phyloP scores from a whole-genome alignment of 441 rosid genomes.

The Croton laevigatus region DNA sequence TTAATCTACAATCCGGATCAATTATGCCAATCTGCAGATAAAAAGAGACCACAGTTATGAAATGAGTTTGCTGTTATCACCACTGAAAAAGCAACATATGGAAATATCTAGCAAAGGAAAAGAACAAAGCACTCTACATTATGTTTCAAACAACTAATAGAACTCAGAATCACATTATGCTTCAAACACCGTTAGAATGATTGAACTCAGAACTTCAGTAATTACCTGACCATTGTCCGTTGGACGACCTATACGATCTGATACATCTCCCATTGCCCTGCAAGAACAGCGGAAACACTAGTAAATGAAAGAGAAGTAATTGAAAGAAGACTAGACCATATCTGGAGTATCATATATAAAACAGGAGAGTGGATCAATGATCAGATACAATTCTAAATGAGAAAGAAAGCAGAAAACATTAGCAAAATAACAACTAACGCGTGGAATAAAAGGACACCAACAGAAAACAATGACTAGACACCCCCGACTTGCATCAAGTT shows the following conservation, averaged over 20 bases:
- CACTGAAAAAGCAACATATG: not conserved
- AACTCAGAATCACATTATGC: not conserved
- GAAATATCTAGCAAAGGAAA: not conserved
- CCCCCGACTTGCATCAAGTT: not conserved
- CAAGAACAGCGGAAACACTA: constrained; percentile 16
- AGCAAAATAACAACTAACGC: not conserved
- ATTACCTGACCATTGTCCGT: constrained; percentile 97
- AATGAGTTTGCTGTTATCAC: not conserved
- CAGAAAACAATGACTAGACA: not conserved
- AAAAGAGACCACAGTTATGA: not conserved
- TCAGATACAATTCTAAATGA: not conserved
- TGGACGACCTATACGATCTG: constrained; percentile 94
- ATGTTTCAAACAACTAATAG: not conserved
- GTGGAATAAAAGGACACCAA: not conserved
- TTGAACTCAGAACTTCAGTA: not conserved
- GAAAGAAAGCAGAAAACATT: not conserved
- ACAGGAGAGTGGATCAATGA: not conserved
- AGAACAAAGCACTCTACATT: not conserved
- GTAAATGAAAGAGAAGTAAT: constrained; percentile 14
- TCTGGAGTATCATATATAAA: not conserved
- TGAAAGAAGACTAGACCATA: constrained; percentile 13
- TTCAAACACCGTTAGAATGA: not conserved
- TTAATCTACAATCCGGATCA: constrained; percentile 94
- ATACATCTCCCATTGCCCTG: constrained; percentile 99
- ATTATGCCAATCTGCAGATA: constrained; percentile 78